These are phyloP conservation scores for Logfia minima DNA, from an alignment of 129 eudicot genomes.

Conservation along the genomic window DNA sequence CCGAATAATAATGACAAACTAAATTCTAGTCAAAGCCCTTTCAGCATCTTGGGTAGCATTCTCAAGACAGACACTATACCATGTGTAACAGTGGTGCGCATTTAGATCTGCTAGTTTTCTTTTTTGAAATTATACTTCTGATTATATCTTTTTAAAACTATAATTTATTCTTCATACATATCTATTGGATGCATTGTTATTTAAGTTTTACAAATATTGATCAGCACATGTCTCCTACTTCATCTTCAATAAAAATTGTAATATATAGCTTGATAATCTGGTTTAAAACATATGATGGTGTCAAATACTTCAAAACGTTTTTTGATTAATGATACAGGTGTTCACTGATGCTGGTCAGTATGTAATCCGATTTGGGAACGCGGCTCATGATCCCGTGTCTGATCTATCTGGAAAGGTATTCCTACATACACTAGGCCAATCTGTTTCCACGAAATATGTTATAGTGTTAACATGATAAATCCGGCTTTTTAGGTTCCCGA, in stretches of 20 bases:
- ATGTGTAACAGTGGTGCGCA: not conserved
- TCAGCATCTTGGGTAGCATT: not conserved
- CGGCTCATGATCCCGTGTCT: conserved; percentile 36
- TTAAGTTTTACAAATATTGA: not conserved
- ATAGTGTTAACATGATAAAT: not conserved
- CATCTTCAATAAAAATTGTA: not conserved
- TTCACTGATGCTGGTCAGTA: conserved; percentile 99
- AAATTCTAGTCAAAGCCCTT: not conserved
- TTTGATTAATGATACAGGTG: conserved; percentile 45
- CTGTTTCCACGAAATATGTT: not conserved
- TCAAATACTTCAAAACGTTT: not conserved
- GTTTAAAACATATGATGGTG: not conserved
- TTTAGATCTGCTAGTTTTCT: not conserved
- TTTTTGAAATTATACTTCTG: not conserved
- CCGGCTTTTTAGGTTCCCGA: conserved; percentile 56
- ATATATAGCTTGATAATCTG: not conserved
- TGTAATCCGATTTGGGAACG: conserved; percentile 82
- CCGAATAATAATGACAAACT: not conserved
- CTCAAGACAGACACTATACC: not conserved
- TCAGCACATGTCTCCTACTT: not conserved
- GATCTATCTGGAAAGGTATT: conserved; percentile 54
- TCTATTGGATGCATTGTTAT: not conserved
- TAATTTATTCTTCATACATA: not conserved
- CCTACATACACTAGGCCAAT: not conserved
- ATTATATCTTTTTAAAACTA: not conserved